Conservation (phyloP, 768 basidiomycete genomes). For the Rubroboletus satanas region DNA sequence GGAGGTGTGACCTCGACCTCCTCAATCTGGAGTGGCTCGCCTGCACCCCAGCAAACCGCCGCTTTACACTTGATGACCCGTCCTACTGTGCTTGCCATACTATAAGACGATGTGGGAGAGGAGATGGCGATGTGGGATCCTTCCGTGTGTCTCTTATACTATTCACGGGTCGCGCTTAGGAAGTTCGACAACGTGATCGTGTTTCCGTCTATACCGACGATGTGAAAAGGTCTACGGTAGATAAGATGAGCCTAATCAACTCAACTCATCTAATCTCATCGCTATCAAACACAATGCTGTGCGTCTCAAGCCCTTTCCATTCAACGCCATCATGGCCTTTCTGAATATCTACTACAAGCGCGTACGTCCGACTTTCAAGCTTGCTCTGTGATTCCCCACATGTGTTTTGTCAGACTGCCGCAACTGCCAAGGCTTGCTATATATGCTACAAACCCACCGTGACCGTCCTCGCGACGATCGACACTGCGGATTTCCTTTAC, state of each 20-base stretch:
- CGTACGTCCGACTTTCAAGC: constrained; percentile 43
- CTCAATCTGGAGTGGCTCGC: constrained; percentile 81
- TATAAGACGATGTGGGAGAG: constrained; percentile 19
- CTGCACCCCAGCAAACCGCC: constrained; percentile 93
- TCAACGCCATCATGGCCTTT: constrained; percentile 45
- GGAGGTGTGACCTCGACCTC: constrained; percentile 94
- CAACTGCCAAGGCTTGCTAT: constrained; percentile 73
- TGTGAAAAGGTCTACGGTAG: constrained; percentile 3
- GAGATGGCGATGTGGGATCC: constrained; percentile 5
- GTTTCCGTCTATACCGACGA: constrained; percentile 2
- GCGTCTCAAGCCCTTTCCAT: background rate
- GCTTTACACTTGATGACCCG: constrained; percentile 85
- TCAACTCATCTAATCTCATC: background rate
- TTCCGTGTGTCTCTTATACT: background rate
- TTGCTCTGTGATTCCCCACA: background rate
- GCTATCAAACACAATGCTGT: background rate
- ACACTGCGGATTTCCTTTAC: constrained; percentile 84
- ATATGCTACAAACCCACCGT: constrained; percentile 77
- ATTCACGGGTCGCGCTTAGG: background rate
- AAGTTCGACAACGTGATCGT: background rate
- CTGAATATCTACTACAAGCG: constrained; percentile 88
- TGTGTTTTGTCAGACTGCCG: constrained; percentile 54
- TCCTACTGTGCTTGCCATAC: constrained; percentile 74
- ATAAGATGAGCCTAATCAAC: constrained; percentile 1
- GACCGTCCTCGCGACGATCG: constrained; percentile 79